These are phyloP conservation scores for Trichoderma aggressivum DNA, from an alignment of 2,329 filamentous ascomycete genomes.

Conservation along the genomic window DNA sequence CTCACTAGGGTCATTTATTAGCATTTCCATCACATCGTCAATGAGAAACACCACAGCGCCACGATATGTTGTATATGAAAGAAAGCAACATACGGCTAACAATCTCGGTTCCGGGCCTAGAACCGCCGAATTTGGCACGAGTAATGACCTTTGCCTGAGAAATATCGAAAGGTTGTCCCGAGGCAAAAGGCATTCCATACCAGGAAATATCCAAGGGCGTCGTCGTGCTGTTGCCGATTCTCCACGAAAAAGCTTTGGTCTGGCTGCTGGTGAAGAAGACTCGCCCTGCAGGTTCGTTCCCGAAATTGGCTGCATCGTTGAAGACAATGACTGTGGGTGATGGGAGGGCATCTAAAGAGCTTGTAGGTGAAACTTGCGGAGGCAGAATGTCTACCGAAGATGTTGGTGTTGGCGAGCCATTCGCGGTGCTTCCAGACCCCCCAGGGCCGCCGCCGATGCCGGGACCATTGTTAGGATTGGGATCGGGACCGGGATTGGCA, in stretches of 20 bases:
- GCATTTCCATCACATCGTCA: background rate
- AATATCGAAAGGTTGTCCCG: background rate
- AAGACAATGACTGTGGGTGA: slow-evolving; percentile 3
- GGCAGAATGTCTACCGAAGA: background rate
- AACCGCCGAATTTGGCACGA: background rate
- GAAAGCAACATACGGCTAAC: background rate
- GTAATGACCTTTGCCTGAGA: background rate
- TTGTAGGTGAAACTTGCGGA: background rate
- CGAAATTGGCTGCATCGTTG: slow-evolving; percentile 3
- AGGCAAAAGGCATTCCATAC: background rate
- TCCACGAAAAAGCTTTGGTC: slow-evolving; percentile 11
- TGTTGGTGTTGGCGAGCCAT: background rate
- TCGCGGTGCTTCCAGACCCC: background rate
- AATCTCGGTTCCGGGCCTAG: background rate
- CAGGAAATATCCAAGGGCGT: slow-evolving; percentile 2
- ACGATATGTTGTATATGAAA: background rate
- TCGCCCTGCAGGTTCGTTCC: background rate
- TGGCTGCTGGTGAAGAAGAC: background rate
- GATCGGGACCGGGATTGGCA: background rate
- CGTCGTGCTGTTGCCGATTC: background rate
- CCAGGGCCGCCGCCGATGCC: background rate
- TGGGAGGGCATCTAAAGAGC: background rate
- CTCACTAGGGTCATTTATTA: background rate
- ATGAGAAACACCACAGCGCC: background rate
- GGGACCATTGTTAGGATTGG: background rate